Evolutionary conservation across 1,284 basidiomycete species (phyloP), one percentile per base, ranked within the genome.

Genomic region (Sphagnurus paluster): DNA sequence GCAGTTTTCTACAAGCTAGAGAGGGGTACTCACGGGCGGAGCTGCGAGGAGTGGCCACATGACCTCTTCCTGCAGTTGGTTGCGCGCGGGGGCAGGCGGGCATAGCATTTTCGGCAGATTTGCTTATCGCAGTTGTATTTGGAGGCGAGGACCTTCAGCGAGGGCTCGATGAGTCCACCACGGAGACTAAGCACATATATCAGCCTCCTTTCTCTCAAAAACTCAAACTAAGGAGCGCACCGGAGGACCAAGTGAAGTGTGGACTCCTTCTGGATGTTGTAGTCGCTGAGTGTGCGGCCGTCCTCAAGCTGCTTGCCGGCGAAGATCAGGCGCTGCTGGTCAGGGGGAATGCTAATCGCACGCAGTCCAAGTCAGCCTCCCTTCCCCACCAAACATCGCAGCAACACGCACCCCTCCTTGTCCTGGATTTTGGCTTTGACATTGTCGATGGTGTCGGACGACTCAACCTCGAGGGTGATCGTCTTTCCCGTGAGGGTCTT

Each of bases 41-140:
- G 91, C 70, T 97, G 93, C 53, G 88, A 90, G 49, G 92, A 93
- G 76, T 95, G 94, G 30, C 93, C 93, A 65, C 92, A 95, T 59
- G 80, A 77, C 56, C 88, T 77, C 79, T 97, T 96, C 68, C 94
- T 83, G 86, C 96, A 99, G 85, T 98, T 98, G 78, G 94, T 98
- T 37, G 96, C 96, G 75, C 96, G 93, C 48, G 94, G 95, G 60
- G 96, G 95, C 60, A 98, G 94, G 67, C 97, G 96, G 45, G 96
- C 96, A 75, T 99, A 99, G 81, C 97, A 98, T 76, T 98, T 98
- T 73, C 96, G 94, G 85, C 96, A 99, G 66, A 98, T 97, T 69
- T 94, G 90, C 80, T 95, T 94, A 74, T 94, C 92, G 70, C 92
- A 94, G 75, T 98, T 98, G 82, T 95, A 95, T 74, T 96, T 97